Evolutionary conservation across 2,329 filamentous ascomycete species (phyloP).

Genomic region (Microdochium nivale): DNA sequence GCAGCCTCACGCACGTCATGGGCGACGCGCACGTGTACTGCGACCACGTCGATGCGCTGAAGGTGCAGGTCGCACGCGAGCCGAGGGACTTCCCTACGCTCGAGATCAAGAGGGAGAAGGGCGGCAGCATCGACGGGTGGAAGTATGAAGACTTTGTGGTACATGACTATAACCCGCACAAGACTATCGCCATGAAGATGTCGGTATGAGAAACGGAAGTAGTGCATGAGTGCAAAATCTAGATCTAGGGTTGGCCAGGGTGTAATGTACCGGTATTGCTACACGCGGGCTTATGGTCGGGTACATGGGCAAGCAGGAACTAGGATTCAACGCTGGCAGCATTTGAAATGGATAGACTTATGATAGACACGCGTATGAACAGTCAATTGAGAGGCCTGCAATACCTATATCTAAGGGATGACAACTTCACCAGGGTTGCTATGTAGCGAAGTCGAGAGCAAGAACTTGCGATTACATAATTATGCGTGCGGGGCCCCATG

Average conservation of each 20-base stretch:
- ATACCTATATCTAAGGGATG: too few species aligned
- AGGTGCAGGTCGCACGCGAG: slow-evolving; percentile 70
- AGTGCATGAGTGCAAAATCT: too few species aligned
- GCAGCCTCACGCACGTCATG: slow-evolving; percentile 89
- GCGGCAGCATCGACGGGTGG: slow-evolving; percentile 84
- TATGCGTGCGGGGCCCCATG: background rate
- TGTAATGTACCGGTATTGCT: too few species aligned
- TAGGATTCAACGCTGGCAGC: background rate
- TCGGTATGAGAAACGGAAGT: slow-evolving; percentile 70
- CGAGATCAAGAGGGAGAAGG: slow-evolving; percentile 58
- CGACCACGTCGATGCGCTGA: slow-evolving; percentile 83
- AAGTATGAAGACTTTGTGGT: slow-evolving; percentile 80
- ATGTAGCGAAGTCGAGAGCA: too few species aligned
- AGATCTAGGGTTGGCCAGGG: too few species aligned
- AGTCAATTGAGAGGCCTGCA: too few species aligned
- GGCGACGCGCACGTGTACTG: slow-evolving; percentile 95
- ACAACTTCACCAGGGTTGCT: too few species aligned
- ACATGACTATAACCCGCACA: slow-evolving; percentile 82
- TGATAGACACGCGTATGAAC: too few species aligned
- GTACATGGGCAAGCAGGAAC: background rate
- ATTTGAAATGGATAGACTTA: background rate
- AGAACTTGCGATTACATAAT: background rate
- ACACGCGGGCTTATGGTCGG: background rate
- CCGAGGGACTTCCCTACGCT: slow-evolving; percentile 75
- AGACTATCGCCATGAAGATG: slow-evolving; percentile 97